Base-by-base conservation (phyloP, 495 filamentous ascomycete genomes). In the Usnea hakonensis region DNA sequence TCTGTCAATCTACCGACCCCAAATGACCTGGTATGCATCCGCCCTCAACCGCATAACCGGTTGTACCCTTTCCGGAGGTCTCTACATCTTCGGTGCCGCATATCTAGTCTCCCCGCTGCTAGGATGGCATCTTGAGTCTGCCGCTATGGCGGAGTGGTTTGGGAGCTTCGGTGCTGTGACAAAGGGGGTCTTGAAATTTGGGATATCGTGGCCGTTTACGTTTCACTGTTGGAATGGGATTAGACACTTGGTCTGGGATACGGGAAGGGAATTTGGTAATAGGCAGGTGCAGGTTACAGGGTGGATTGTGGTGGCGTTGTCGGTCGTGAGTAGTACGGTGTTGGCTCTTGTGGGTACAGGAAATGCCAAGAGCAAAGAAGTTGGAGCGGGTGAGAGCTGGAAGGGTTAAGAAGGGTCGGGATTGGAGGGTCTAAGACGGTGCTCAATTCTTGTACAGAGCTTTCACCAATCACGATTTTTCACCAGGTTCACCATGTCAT, bases 211-310 rank as follows among this genome's bases (percentile, higher is more conserved):
- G 74, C 93, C 92, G 23, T 96, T 99, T 75, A 85, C 85, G 38
- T 97, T 85, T 78, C 95, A 99, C 76, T 74, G 73, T 63, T 72
- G 91, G 67, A 97, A 95, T 77, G 94, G 95, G 30, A 60, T 95
- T n/a, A 84, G 91, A 70, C 94, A 97, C 81, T 79, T 99, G 76
- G 65, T 81, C 36, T 96, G 90, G 88, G 94, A 99, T 81, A 73
- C 85, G 56, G 88, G 87, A 41, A 73, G 76, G 58, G 81, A 82
- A 44, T 84, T 95, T 61, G 78, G 73, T 67, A 89, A 92, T 73
- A 77, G 80, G 68, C 75, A 78, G 65, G 90, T 97, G 62, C 82
- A 88, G 65, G 79, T 80, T 75, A 85, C 82, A 4, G 93, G 91
- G 60, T 94, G 87, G 83, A 74, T 80, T 38, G 83, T 91, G 28